phyloP scores from a whole-genome alignment of 306 rosid species.

The Sophora flavescens region DNA sequence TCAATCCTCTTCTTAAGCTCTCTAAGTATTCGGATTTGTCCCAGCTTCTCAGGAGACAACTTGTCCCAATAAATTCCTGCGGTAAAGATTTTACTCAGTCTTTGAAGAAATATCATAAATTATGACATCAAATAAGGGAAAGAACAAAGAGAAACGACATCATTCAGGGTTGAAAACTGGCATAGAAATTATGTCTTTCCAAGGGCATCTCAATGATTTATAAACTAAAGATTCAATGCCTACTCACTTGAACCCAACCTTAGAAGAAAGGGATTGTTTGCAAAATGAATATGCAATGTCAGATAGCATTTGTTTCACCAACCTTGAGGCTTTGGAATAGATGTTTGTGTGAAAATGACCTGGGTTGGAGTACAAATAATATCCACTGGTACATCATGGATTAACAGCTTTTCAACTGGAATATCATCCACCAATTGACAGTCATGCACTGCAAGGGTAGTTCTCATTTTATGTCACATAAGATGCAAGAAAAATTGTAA shows the following conservation, averaged over 20 bases:
- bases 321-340: conserved; percentile 94
- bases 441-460: conserved; percentile 72
- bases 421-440: conserved; percentile 89
- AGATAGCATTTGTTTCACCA: conserved; percentile 42
- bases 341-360: conserved; percentile 71
- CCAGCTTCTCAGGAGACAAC: conserved; percentile 89
- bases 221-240: background rate
- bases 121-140: conserved; percentile 25
- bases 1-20: conserved; percentile 83
- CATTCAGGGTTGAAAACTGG: background rate
- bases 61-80: conserved; percentile 96
- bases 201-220: conserved; percentile 20
- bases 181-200: conserved; percentile 3
- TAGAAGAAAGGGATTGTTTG: conserved; percentile 25
- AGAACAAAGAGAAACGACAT: conserved; percentile 10
- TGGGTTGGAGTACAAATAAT: conserved; percentile 89
- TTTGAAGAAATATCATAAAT: background rate
- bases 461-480: conserved; percentile 24
- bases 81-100: conserved; percentile 12
- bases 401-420: conserved; percentile 76
- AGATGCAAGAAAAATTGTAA: background rate
- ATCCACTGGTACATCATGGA: conserved; percentile 93
- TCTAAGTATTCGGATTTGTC: conserved; percentile 80
- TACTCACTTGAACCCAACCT: background rate
- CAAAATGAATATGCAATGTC: conserved; percentile 2